Evolutionary conservation across 2,329 filamentous ascomycete species (phyloP).

Genomic region (Calonectria hongkongensis): DNA sequence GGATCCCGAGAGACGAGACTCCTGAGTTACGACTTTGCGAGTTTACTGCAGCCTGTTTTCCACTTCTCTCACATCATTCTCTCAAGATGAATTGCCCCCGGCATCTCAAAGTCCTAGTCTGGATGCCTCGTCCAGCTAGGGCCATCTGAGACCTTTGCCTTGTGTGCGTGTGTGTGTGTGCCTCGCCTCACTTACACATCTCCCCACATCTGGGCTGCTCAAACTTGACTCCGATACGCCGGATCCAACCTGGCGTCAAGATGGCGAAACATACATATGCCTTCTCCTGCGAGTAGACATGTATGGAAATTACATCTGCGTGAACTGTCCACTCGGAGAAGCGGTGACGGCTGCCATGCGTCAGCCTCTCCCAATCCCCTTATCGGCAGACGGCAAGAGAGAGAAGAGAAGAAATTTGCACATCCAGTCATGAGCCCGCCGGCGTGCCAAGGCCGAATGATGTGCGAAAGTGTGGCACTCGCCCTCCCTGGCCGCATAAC

Average conservation of each 20-base stretch:
- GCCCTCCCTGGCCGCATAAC: conserved; percentile 20
- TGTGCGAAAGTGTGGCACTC: neutral
- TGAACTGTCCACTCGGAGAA: neutral
- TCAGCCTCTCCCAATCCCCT: neutral
- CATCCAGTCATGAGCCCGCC: neutral
- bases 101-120: neutral
- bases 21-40: conserved; percentile 7
- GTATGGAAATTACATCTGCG: conserved; percentile 8
- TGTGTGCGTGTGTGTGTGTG: neutral
- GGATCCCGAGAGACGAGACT: neutral
- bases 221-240: conserved; percentile 3
- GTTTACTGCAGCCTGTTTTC: neutral
- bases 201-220: conserved; percentile 3
- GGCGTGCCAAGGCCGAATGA: neutral
- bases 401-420: neutral
- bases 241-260: neutral
- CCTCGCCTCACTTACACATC: neutral
- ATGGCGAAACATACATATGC: neutral
- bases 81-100: neutral
- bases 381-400: neutral
- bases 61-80: neutral
- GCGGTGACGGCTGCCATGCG: neutral
- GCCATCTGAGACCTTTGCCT: neutral
- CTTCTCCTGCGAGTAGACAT: neutral
- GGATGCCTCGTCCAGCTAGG: conserved; percentile 10